A percentile compares a stretch with the other conserved stretches of the same genome.
Conservation (phyloP, 2,329 filamentous ascomycete genomes). For the Botryosphaeria dothidea region DNA sequence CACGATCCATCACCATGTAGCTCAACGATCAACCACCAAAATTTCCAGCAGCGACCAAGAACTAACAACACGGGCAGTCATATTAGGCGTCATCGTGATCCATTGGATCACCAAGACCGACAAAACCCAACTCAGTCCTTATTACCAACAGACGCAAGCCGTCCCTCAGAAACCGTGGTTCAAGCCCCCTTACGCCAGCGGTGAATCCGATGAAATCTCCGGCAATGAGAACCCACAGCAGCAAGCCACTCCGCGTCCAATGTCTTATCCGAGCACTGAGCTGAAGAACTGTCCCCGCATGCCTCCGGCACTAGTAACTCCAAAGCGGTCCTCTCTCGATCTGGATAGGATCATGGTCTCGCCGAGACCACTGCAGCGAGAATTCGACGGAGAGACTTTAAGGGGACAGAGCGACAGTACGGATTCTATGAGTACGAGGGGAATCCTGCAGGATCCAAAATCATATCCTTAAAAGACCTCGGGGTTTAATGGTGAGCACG, state of each 20-base stretch:
- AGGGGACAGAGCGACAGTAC: neutral
- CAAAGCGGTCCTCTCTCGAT: neutral
- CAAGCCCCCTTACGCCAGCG: neutral
- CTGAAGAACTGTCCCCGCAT: neutral
- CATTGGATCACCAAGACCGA: conserved; percentile 2
- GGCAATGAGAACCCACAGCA: neutral
- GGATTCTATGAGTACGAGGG: neutral
- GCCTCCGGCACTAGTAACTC: neutral
- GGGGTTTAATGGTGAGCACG: too few relatives aligned
- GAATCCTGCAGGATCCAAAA: neutral
- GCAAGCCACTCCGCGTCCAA: neutral
- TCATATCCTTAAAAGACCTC: neutral
- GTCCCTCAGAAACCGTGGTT: neutral
- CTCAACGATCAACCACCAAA: too few relatives aligned
- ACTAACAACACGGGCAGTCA: neutral
- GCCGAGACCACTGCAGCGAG: neutral
- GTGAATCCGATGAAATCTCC: neutral
- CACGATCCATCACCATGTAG: too few relatives aligned
- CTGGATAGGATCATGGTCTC: neutral
- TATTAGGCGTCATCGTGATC: neutral
- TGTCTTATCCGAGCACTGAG: neutral
- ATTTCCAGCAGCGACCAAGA: too few relatives aligned
- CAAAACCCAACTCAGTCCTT: neutral
- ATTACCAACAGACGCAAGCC: neutral
- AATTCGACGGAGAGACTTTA: neutral